These are phyloP conservation scores for Tylopilus plumbeoviolaceoides DNA, from an alignment of 768 basidiomycete species.

Conservation along the genomic window DNA sequence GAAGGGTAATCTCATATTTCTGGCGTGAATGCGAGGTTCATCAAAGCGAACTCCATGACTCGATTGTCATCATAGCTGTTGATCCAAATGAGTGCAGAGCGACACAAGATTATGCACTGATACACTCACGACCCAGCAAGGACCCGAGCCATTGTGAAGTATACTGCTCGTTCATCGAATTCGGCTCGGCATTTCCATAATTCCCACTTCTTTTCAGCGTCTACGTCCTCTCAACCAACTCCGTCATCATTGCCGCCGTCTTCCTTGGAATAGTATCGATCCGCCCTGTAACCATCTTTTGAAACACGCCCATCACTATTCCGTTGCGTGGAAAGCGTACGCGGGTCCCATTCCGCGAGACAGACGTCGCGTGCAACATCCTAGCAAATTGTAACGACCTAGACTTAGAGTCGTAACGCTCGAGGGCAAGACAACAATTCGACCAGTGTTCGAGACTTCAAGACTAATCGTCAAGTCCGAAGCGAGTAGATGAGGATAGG, in stretches of 20 bases:
- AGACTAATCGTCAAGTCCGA: too few species aligned
- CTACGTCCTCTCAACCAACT: background rate
- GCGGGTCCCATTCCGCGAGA: constrained; percentile 67
- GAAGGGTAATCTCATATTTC: constrained; percentile 35
- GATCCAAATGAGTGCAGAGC: constrained; percentile 3
- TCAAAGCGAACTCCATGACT: constrained; percentile 67
- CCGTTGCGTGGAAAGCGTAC: constrained; percentile 14
- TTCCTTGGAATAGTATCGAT: constrained; percentile 1
- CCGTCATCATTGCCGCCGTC: constrained; percentile 13
- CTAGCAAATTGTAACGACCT: too few species aligned
- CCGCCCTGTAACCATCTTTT: constrained; percentile 7
- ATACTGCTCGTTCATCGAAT: constrained; percentile 66
- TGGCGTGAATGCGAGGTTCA: constrained; percentile 60
- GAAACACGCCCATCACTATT: background rate
- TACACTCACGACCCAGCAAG: constrained; percentile 44
- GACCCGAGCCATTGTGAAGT: constrained; percentile 72
- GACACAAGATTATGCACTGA: background rate
- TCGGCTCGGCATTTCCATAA: constrained; percentile 78
- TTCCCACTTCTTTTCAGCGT: constrained; percentile 50
- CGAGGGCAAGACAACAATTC: too few species aligned
- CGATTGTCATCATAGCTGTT: constrained; percentile 55
- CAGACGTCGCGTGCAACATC: constrained; percentile 59
- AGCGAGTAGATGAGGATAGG: too few species aligned
- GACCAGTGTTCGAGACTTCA: too few species aligned
- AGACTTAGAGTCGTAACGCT: too few species aligned